Evolutionary conservation across 139 green algal species (phyloP).

Genomic region (Chlamydomonas asymmetrica): DNA sequence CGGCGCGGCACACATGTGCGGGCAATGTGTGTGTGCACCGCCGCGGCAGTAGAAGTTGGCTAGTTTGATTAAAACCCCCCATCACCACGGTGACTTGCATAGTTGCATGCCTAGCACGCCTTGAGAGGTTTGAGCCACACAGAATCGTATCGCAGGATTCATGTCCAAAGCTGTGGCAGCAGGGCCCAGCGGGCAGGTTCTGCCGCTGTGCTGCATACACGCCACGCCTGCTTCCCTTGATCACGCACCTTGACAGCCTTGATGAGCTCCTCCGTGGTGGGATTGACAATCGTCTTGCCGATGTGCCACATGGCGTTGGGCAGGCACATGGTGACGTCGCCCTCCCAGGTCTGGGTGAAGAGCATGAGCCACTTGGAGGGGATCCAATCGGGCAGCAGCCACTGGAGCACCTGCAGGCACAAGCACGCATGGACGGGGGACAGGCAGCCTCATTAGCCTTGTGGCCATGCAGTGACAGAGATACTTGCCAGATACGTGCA

Average conservation of each 20-base stretch:
- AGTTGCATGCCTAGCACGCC: too few species aligned
- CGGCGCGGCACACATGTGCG: too few species aligned
- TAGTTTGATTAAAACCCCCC: too few species aligned
- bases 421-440: background rate
- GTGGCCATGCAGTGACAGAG: too few species aligned
- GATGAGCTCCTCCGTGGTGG: constrained; percentile 61
- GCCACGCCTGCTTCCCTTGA: too few species aligned
- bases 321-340: constrained; percentile 90
- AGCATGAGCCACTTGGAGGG: constrained; percentile 67
- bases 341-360: constrained; percentile 89
- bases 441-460: background rate
- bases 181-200: background rate
- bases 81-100: too few species aligned
- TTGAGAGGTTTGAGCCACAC: constrained; percentile 1
- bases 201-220: constrained; percentile 7
- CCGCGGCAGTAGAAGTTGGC: too few species aligned
- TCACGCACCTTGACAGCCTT: constrained; percentile 37
- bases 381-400: constrained; percentile 70
- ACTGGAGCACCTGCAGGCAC: constrained; percentile 67
- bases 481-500: too few species aligned
- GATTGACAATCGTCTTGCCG: constrained; percentile 77
- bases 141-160: background rate
- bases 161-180: background rate
- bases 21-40: too few species aligned
- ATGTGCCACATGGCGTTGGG: constrained; percentile 66